Evolutionary conservation across 1,284 basidiomycete genomes (phyloP), one percentile per base, ranked within the genome.

Genomic region (Mrakiaceae sp.): DNA sequence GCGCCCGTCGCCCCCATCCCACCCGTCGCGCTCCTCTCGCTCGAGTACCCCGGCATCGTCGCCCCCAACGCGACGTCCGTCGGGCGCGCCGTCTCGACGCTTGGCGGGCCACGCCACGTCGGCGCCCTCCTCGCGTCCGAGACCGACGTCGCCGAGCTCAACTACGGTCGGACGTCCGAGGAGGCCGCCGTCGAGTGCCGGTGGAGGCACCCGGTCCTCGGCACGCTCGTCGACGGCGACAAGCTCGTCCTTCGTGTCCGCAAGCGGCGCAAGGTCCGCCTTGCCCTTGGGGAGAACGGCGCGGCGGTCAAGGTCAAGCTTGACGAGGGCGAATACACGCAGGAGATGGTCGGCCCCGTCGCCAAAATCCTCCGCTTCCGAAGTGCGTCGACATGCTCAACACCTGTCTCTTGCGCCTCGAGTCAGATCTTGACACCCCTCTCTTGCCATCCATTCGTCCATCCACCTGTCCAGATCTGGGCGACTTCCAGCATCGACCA

Each of bases 21-120:
- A 14, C 44, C 44, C 27, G 39, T 49, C 47, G 39, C 60, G n/a
- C 64, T 66, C 16, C 64, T 66, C n/a, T 52, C 60, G 14, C 16
- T 66, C 42, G 64, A 66, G 57, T 66, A 66, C 43, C 64, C 64
- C 1, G 64, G 64, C 3, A 62, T 57, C 57, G 49, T 66, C 50
- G 14, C 40, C 12, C 46, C 63, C 2, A 10, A 40, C 10, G 48
- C 55, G 2, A 11, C 60, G 2, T 51, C 64, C 16, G 5, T 62
- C 42, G 49, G 57, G 14, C 60, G 64, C 10, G 64, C 64, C 4
- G 49, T 66, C 42, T 62, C 43, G 3, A 66, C 64, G 4, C 11
- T 66, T 9, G 64, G 64, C n/a, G 64, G 64, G 5, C 64, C 60
- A 11, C 3, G 2, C 5, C 55, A 53, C 43, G 50, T 66, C 42